Percentiles rank a stretch among this genome's conserved stretches.
phyloP scores from a whole-genome alignment of 139 green algal genomes.

The Chlorella sp. region DNA sequence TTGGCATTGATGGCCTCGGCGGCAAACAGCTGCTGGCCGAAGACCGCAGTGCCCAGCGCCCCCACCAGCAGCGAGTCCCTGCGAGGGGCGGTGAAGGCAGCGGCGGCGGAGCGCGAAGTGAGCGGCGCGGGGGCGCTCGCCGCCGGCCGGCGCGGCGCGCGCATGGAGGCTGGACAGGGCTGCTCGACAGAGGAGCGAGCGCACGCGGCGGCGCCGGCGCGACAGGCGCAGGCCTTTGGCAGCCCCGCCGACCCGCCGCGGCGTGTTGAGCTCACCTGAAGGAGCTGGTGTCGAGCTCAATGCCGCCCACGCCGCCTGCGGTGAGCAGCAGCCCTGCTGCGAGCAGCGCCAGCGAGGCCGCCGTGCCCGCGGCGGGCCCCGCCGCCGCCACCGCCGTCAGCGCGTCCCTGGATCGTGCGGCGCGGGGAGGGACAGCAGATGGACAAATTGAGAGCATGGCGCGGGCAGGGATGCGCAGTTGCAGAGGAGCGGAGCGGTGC shows the following conservation, averaged over 20 bases:
- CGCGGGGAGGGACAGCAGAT: too few species aligned
- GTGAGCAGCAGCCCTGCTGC: constrained; percentile 61
- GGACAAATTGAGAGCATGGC: too few species aligned
- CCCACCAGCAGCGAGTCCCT: constrained; percentile 55
- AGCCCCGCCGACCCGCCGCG: too few species aligned
- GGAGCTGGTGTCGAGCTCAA: constrained; percentile 61
- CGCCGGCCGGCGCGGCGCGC: too few species aligned
- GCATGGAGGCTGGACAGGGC: too few species aligned
- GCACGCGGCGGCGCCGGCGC: too few species aligned
- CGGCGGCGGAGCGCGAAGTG: neutral
- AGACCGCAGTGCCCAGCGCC: constrained; percentile 32
- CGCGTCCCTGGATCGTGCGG: too few species aligned
- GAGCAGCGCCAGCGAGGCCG: constrained; percentile 45
- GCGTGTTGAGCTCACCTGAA: constrained; percentile 47
- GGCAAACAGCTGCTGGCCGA: constrained; percentile 43
- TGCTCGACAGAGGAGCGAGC: too few species aligned
- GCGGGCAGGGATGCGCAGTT: too few species aligned
- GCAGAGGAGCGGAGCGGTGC: too few species aligned
- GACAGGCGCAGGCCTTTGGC: too few species aligned
- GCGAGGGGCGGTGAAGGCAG: neutral
- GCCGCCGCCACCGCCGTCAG: constrained; percentile 51
- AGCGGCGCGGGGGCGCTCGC: too few species aligned
- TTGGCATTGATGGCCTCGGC: constrained; percentile 38
- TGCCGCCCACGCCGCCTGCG: constrained; percentile 42
- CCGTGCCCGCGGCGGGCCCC: constrained; percentile 56